These are phyloP conservation scores for Seminavis robusta DNA, from an alignment of 108 stramenopile species.

Conservation along the genomic window DNA sequence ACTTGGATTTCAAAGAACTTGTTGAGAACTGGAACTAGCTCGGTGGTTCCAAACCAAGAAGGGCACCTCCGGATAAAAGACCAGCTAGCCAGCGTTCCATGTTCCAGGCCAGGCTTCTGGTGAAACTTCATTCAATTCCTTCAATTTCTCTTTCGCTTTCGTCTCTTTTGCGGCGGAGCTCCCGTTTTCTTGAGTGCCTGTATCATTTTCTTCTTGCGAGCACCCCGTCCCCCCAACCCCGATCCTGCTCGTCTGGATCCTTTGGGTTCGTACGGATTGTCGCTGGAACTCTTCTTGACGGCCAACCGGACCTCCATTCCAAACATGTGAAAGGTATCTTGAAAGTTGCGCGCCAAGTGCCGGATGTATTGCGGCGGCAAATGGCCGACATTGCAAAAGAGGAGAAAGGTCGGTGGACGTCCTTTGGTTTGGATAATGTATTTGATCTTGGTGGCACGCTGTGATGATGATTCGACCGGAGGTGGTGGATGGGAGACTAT, in stretches of 20 bases:
- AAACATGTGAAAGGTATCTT: slow-evolving; percentile 78
- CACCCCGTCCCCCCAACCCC: slow-evolving; percentile 69
- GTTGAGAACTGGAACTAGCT: too few species aligned
- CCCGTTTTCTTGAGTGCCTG: slow-evolving; percentile 38
- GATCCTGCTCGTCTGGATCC: slow-evolving; percentile 33
- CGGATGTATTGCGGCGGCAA: slow-evolving; percentile 70
- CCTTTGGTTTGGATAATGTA: slow-evolving; percentile 86
- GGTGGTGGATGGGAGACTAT: slow-evolving; percentile 59
- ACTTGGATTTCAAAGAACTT: too few species aligned
- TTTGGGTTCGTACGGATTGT: slow-evolving; percentile 62
- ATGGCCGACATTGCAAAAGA: slow-evolving; percentile 72
- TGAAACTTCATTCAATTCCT: too few species aligned
- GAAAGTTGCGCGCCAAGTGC: slow-evolving; percentile 76
- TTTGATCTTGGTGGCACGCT: slow-evolving; percentile 60
- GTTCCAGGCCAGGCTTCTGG: too few species aligned
- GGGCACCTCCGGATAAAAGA: too few species aligned
- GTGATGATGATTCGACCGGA: slow-evolving; percentile 25
- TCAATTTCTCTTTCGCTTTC: too few species aligned
- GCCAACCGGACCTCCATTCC: slow-evolving; percentile 81
- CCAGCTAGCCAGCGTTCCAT: too few species aligned
- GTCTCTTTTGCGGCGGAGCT: too few species aligned
- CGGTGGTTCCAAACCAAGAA: too few species aligned
- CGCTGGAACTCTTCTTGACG: slow-evolving; percentile 60
- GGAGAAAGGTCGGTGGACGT: slow-evolving; percentile 84
- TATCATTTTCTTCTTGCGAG: slow-evolving; percentile 50